These are phyloP conservation scores for Solanum dulcamara DNA, from an alignment of 257 asterid species.

Conservation along the genomic window DNA sequence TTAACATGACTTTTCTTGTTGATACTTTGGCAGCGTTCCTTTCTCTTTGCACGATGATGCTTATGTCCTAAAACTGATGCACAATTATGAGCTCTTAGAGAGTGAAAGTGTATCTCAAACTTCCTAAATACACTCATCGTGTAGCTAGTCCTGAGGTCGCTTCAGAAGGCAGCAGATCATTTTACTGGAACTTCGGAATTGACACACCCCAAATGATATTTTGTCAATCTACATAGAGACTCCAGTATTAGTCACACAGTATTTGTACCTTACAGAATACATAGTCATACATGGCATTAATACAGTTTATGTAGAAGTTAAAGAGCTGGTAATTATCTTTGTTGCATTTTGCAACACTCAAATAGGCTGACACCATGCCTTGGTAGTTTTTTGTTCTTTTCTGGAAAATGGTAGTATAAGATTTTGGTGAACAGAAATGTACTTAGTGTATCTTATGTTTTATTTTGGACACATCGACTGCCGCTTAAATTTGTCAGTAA, in stretches of 20 bases:
- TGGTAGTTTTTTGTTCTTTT: background rate
- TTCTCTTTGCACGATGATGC: slow-evolving; percentile 13
- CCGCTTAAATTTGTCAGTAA: background rate
- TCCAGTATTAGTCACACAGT: background rate
- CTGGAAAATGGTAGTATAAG: background rate
- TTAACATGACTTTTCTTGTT: background rate
- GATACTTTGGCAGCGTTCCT: slow-evolving; percentile 4
- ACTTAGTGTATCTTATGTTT: background rate
- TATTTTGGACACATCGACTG: background rate
- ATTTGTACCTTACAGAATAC: background rate
- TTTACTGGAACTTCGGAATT: background rate
- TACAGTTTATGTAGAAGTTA: background rate
- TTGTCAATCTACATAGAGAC: background rate
- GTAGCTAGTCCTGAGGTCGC: background rate
- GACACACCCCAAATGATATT: background rate
- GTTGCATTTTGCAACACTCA: background rate
- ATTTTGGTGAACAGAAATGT: background rate
- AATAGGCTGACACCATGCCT: background rate
- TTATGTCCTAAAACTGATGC: slow-evolving; percentile 7
- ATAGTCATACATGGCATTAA: background rate
- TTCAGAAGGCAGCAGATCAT: background rate
- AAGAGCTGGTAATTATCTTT: background rate
- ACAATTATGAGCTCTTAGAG: background rate
- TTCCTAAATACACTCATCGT: background rate
- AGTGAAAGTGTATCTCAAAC: background rate